Conservation (phyloP, 441 rosid genomes). For the Populus tomentosa region DNA sequence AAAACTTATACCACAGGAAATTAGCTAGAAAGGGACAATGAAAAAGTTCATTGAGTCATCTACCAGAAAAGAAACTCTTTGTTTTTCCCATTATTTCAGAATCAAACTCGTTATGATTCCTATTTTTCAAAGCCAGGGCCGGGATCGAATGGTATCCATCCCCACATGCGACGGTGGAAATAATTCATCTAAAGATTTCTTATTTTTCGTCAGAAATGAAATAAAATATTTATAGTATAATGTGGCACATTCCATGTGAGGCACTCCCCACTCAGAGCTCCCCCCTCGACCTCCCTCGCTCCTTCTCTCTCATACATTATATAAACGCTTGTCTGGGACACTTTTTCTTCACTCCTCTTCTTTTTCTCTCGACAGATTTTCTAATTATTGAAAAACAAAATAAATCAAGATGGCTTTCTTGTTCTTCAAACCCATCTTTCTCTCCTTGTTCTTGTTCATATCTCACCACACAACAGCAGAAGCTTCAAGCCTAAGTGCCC, state of each 20-base stretch:
- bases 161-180: constrained; percentile 24
- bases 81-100: constrained; percentile 19
- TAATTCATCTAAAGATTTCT: constrained; percentile 7
- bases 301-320: constrained; percentile 13
- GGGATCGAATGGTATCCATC: constrained; percentile 20
- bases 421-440: constrained; percentile 27
- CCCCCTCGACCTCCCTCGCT: background rate
- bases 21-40: too few relatives aligned
- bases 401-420: constrained; percentile 1
- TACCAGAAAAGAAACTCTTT: background rate
- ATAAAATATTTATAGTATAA: background rate
- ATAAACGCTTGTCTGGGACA: constrained; percentile 20
- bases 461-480: constrained; percentile 13
- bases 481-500: constrained; percentile 6
- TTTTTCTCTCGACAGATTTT: background rate
- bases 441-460: constrained; percentile 23
- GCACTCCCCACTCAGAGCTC: background rate
- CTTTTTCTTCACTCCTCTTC: constrained; percentile 18
- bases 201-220: background rate
- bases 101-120: constrained; percentile 22
- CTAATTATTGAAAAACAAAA: background rate
- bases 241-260: constrained; percentile 28
- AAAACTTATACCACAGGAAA: background rate
- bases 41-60: background rate
- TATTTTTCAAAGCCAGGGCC: constrained; percentile 22